Conservation (phyloP, 108 stramenopile genomes). For the Nitzschia palea region DNA sequence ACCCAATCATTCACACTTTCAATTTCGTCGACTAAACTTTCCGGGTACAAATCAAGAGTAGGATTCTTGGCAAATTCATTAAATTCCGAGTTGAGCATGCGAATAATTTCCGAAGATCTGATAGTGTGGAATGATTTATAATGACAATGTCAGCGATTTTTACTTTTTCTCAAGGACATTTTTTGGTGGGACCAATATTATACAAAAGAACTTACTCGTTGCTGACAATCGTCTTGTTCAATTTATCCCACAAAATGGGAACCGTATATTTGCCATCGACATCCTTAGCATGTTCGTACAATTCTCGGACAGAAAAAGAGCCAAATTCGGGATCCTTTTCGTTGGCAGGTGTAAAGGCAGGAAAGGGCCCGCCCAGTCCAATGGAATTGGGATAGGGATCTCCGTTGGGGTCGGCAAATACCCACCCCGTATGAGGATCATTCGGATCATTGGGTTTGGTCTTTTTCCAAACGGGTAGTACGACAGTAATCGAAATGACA, state of each 20-base stretch:
- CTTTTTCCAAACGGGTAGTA: conserved; percentile 66
- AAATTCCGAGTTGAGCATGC: conserved; percentile 89
- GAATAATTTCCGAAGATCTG: conserved; percentile 82
- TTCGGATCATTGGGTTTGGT: conserved; percentile 68
- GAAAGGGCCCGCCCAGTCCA: conserved; percentile 31
- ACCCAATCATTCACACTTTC: conserved; percentile 76
- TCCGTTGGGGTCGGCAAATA: conserved; percentile 47
- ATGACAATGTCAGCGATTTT: no score
- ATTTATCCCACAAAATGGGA: conserved; percentile 92
- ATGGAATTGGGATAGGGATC: conserved; percentile 19
- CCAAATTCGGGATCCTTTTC: conserved; percentile 51
- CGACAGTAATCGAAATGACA: conserved; percentile 70
- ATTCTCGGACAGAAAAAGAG: conserved; percentile 62
- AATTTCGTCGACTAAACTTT: conserved; percentile 49
- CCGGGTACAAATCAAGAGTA: conserved; percentile 80
- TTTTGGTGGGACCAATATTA: no score
- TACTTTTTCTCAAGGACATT: no score
- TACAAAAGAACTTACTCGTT: conserved; percentile 71
- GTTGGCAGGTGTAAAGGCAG: conserved; percentile 31
- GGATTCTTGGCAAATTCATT: conserved; percentile 64
- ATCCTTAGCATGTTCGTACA: conserved; percentile 78
- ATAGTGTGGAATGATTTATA: no score
- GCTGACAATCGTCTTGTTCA: conserved; percentile 84
- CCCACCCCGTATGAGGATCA: conserved; percentile 87
- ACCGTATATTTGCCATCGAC: conserved; percentile 81